Evolutionary conservation across 2,329 filamentous ascomycete genomes (phyloP), one percentile per base, ranked within the genome.

Genomic region (Arthroderma sp.): DNA sequence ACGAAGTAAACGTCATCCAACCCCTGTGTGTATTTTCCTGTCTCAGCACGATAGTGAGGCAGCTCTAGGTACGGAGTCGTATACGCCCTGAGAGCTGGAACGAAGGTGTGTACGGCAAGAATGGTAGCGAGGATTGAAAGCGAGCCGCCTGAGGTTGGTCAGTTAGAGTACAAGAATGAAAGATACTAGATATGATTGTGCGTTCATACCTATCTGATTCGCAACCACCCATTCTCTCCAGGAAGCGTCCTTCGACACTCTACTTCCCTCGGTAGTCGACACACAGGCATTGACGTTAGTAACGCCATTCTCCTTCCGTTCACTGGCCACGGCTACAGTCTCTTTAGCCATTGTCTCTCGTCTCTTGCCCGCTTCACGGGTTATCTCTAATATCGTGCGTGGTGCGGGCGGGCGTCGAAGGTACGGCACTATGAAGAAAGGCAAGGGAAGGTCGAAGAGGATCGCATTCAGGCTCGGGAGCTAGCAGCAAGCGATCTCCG

Each of bases 51-150:
- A 72, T 85, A 84, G 76, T 97, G 93, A 58, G 88, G 91, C 59
- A 96, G 80, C 58, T 83, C 81, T 74, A 95, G 90, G 77, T 95
- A 95, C 65, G 91, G 93, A 66, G 80, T 79, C n/a, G 90, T 95
- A 66, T 87, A 83, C 56, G 80, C 76, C 62, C 88, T 83, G 53
- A 90, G 83, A 66, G 85, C 85, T 55, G 91, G 90, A 69, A 95
- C 89, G 67, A 86, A 84, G 65, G 84, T 76, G 74, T 96, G 89
- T 57, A 88, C 83, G 62, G 95, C 82, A 70, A 86, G 83, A 62
- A 96, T 82, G 63, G 94, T 83, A 58, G 88, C 82, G 62, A 96
- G 77, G 59, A 93, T 83, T 70, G 94, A 95, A 71, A 93, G 79
- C 11, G 89, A 88, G 63, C 96, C 82, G 60, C 88, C 90, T 90